phyloP scores from a whole-genome alignment of 192 early-diverging fungal genomes.

The Chytriomyces hyalinus region DNA sequence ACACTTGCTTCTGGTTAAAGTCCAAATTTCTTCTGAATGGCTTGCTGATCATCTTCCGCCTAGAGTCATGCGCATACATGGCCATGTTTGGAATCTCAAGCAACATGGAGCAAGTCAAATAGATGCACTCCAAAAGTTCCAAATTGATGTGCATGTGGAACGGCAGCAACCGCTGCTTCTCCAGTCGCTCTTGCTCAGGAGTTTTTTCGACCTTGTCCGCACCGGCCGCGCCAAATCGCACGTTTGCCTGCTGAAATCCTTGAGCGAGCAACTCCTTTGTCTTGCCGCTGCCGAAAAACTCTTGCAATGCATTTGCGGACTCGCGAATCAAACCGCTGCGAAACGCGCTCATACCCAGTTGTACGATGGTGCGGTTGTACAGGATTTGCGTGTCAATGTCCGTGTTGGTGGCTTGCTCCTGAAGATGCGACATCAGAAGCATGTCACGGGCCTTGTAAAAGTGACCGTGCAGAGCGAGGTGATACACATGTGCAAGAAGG shows the following conservation, averaged over 20 bases:
- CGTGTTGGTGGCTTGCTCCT: constrained; percentile 87
- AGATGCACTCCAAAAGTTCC: constrained; percentile 96
- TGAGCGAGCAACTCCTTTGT: constrained; percentile 94
- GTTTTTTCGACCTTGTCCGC: constrained; percentile 82
- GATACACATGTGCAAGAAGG: constrained; percentile 96
- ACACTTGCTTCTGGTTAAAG: constrained; percentile 94
- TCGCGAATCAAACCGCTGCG: constrained; percentile 91
- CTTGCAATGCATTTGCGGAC: constrained; percentile 82
- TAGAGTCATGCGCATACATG: constrained; percentile 62
- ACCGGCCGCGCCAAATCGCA: constrained; percentile 7
- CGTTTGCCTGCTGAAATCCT: constrained; percentile 60
- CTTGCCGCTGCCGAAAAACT: constrained; percentile 83
- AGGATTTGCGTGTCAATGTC: constrained; percentile 93
- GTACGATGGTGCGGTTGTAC: constrained; percentile 95
- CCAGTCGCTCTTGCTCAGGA: constrained; percentile 88
- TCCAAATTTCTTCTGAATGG: constrained; percentile 93
- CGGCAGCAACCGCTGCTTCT: constrained; percentile 94
- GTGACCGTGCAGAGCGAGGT: constrained; percentile 95
- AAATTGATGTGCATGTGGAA: constrained; percentile 99
- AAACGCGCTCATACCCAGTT: constrained; percentile 97
- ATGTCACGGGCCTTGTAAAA: constrained; percentile 93
- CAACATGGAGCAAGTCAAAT: constrained; percentile 93
- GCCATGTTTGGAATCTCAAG: constrained; percentile 98
- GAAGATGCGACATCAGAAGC: constrained; percentile 97
- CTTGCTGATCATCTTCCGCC: constrained; percentile 80